Percentiles rank a stretch among this genome's conserved stretches.
These are phyloP conservation scores for Gastrodia elata DNA, from an alignment of 106 monocot species.

Conservation along the genomic window DNA sequence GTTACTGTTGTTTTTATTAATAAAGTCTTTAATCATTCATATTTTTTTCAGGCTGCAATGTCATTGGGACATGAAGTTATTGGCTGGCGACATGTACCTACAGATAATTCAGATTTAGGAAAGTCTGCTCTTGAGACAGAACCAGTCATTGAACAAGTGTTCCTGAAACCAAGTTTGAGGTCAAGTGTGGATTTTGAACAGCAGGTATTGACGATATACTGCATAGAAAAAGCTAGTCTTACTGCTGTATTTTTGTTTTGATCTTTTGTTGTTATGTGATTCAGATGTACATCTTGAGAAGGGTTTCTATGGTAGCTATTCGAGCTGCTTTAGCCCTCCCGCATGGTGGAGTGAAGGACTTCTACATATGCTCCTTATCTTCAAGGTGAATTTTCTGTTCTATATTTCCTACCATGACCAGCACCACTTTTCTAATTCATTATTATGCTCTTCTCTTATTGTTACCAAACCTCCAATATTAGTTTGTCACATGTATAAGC, in stretches of 20 bases:
- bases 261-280: conserved; percentile 2
- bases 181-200: conserved; percentile 81
- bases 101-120: conserved; percentile 80
- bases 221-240: background rate
- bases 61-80: conserved; percentile 89
- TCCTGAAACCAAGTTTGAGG: conserved; percentile 60
- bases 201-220: conserved; percentile 43
- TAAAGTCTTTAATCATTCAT: background rate
- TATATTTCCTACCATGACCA: conserved; percentile 3
- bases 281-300: conserved; percentile 93
- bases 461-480: background rate
- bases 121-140: conserved; percentile 87
- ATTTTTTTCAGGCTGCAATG: conserved; percentile 62
- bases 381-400: conserved; percentile 45
- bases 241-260: background rate
- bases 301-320: conserved; percentile 77
- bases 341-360: conserved; percentile 75
- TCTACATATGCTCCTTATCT: conserved; percentile 94
- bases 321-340: conserved; percentile 72
- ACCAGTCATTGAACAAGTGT: conserved; percentile 90
- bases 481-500: background rate
- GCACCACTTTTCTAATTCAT: background rate
- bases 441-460: background rate
- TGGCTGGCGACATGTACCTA: conserved; percentile 90
- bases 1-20: too few relatives aligned